Evolutionary conservation across 306 rosid genomes (phyloP).

Genomic region (Styphnolobium japonicum): DNA sequence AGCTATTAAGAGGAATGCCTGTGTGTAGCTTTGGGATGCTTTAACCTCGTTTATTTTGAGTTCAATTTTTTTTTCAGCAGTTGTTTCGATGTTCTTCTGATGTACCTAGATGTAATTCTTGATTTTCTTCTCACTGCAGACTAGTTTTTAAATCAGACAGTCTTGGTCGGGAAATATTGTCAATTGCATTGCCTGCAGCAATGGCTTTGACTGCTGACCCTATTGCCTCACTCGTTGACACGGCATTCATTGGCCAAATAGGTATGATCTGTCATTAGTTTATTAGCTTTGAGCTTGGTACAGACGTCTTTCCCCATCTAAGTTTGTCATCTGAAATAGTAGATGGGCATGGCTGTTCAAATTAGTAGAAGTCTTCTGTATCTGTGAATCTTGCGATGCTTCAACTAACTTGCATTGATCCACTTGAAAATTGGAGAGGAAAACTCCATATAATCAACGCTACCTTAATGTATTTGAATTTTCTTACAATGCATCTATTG

Average conservation of each 20-base stretch:
- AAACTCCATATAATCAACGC: not conserved
- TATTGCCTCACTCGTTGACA: conserved; percentile 85
- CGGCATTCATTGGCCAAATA: conserved; percentile 91
- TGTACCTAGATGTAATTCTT: not conserved
- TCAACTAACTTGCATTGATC: not conserved
- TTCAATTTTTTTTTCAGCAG: not conserved
- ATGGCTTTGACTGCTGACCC: conserved; percentile 94
- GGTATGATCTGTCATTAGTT: conserved; percentile 42
- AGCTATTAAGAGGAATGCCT: not conserved
- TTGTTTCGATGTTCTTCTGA: not conserved
- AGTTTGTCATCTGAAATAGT: not conserved
- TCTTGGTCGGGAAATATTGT: conserved; percentile 75
- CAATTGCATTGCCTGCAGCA: conserved; percentile 90
- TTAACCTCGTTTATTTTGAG: not conserved
- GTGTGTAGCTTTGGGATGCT: not conserved
- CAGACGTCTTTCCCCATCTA: not conserved
- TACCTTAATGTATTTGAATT: not conserved
- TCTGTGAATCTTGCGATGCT: not conserved
- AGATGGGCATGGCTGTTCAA: not conserved
- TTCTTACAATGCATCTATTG: not conserved
- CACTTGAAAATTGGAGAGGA: not conserved
- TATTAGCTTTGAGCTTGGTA: not conserved
- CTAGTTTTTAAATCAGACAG: conserved; percentile 47
- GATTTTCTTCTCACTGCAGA: conserved; percentile 28
- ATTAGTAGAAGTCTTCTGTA: not conserved